phyloP scores from a whole-genome alignment of 2,329 filamentous ascomycete genomes.

The Fusarium guadeloupense region DNA sequence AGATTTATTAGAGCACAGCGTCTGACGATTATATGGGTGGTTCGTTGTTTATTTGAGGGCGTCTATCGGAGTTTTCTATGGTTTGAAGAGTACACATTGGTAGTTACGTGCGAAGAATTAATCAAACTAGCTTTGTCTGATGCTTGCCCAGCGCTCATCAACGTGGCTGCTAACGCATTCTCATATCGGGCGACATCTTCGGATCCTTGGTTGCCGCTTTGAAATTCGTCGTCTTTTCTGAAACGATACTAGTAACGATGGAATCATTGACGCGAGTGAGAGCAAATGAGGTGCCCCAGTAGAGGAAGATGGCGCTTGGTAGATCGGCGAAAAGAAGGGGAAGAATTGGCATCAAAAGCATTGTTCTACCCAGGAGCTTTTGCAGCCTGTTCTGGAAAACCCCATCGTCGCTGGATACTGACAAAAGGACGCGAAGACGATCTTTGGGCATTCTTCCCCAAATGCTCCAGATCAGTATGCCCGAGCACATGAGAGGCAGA shows the following conservation, averaged over 20 bases:
- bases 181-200: conserved; percentile 37
- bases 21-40: conserved; percentile 20
- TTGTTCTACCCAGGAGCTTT: conserved; percentile 43
- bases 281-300: conserved; percentile 51
- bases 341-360: conserved; percentile 48
- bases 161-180: conserved; percentile 2
- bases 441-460: conserved; percentile 45
- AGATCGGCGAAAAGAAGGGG: conserved; percentile 49
- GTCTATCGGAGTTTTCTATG: conserved; percentile 41
- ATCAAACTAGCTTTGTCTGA: conserved; percentile 14
- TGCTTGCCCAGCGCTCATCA: not conserved
- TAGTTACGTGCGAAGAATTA: conserved; percentile 35
- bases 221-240: conserved; percentile 28
- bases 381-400: conserved; percentile 36
- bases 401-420: conserved; percentile 26
- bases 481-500: conserved; percentile 54
- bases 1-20: conserved; percentile 28
- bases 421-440: conserved; percentile 43
- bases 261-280: conserved; percentile 48
- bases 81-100: conserved; percentile 31
- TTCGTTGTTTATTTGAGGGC: conserved; percentile 32
- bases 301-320: conserved; percentile 54
- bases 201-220: conserved; percentile 13
- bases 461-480: conserved; percentile 42
- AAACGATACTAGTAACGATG: conserved; percentile 41